These are phyloP conservation scores for Acacia confusa DNA, from an alignment of 306 rosid genomes.

Conservation along the genomic window DNA sequence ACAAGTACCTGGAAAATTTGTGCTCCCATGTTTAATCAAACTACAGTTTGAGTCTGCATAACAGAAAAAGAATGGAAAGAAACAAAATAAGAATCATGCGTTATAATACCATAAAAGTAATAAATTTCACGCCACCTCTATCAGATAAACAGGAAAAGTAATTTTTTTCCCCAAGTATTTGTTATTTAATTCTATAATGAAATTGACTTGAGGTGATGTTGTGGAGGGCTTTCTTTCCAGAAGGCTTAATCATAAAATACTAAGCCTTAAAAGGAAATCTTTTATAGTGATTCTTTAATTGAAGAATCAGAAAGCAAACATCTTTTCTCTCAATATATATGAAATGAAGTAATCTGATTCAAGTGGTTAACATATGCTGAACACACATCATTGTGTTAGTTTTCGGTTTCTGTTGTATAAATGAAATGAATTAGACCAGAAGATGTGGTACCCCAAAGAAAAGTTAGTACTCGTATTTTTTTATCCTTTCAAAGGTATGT, in stretches of 20 bases:
- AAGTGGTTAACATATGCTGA: background rate
- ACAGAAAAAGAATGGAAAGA: background rate
- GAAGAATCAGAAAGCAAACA: background rate
- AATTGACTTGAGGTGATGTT: background rate
- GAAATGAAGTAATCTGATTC: background rate
- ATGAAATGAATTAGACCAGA: background rate
- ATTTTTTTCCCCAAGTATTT: background rate
- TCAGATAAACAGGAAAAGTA: background rate
- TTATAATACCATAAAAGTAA: background rate
- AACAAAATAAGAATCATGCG: conserved; percentile 5
- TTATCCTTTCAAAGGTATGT: background rate
- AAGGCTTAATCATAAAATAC: background rate
- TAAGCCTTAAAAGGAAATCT: background rate
- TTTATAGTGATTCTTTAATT: background rate
- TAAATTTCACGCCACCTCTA: background rate
- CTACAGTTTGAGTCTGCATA: background rate
- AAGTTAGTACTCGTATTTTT: background rate
- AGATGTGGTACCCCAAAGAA: background rate
- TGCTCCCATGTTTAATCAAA: background rate
- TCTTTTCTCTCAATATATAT: background rate
- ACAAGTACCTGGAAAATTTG: background rate
- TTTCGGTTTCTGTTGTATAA: background rate
- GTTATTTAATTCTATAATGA: background rate
- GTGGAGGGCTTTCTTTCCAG: background rate
- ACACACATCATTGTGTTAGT: background rate